Conservation (phyloP, 2,329 filamentous ascomycete genomes). For the Leptographium galeiforme region DNA sequence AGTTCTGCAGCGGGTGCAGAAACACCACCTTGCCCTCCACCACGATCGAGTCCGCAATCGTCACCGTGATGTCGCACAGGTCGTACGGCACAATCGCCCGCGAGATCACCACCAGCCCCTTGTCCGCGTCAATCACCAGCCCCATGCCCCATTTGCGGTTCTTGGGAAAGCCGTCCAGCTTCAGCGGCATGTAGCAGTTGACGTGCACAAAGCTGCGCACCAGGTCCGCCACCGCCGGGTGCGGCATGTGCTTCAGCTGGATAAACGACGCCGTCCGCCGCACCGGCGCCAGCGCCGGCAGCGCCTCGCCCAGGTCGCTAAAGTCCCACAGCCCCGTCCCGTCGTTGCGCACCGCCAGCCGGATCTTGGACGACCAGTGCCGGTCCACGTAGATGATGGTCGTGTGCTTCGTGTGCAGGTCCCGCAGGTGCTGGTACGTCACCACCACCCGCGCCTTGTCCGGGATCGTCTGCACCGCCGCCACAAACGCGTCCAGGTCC, state of each 20-base stretch:
- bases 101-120: conserved; percentile 88
- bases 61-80: conserved; percentile 89
- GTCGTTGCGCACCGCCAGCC: conserved; percentile 82
- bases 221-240: conserved; percentile 83
- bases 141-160: conserved; percentile 92
- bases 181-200: conserved; percentile 83
- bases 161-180: conserved; percentile 94
- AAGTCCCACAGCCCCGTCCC: conserved; percentile 90
- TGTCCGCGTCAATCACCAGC: conserved; percentile 91
- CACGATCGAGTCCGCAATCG: conserved; percentile 91
- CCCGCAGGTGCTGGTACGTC: conserved; percentile 88
- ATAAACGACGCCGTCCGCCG: conserved; percentile 81
- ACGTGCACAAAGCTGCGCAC: conserved; percentile 92
- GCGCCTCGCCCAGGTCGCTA: conserved; percentile 64
- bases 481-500: conserved; percentile 75
- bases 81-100: conserved; percentile 92
- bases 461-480: conserved; percentile 80
- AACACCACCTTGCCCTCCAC: conserved; percentile 91
- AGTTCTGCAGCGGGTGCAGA: conserved; percentile 92
- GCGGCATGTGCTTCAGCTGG: conserved; percentile 73
- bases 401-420: conserved; percentile 88
- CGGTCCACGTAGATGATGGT: conserved; percentile 85
- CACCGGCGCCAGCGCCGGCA: conserved; percentile 60
- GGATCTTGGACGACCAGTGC: conserved; percentile 94
- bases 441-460: conserved; percentile 76